Evolutionary conservation across 225 moss, liverwort and hornwort genomes (phyloP), one percentile per base, ranked within the genome.

Genomic region (Pseudisothecium myosuroides): DNA sequence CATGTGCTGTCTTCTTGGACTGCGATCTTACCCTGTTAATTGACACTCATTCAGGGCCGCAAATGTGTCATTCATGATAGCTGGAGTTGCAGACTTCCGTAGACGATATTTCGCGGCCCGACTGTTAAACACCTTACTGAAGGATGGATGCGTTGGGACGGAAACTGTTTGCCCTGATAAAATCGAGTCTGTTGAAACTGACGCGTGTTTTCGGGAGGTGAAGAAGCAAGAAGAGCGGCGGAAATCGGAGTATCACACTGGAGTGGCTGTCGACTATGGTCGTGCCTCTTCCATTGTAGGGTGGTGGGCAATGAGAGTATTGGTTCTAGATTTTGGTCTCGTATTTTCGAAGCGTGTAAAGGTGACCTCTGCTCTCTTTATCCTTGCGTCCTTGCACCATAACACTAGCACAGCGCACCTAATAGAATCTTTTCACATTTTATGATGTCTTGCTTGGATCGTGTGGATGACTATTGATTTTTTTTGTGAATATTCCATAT

Each of bases 11-110:
- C 47, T 87, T 72, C 58, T 72, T 43, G 58, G n/a, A 83, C 79
- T 90, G 80, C 43, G 17, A 45, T 52, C 85, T 91, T 78, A 89
- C 72, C 61, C n/a, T 64, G 54, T 65, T 34, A 56, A 74, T 83
- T 88, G 86, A 73, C 82, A 60, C 32, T 74, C 45, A 87, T 90
- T 83, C 98, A 99, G 98, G 96, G 11, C 92, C 68, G 89, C 90
- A 54, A 92, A 95, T 88, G 95, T 97, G 89, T 94, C 90, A 83
- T 97, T 99, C 91, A 99, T 99, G 98, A 88, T 99, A 87, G 96
- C 96, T 89, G 98, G 97, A 92, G 86, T 94, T 75, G 98, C 98
- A 61, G 98, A 99, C 86, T 99, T 96, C 84, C 95, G 98, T 14
- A 93, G 98, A 85, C 93, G 96, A 81, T 99, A 96, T 88, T 97